Base-by-base conservation (phyloP, 2,329 filamentous ascomycete species). In the Talaromyces sp. region DNA sequence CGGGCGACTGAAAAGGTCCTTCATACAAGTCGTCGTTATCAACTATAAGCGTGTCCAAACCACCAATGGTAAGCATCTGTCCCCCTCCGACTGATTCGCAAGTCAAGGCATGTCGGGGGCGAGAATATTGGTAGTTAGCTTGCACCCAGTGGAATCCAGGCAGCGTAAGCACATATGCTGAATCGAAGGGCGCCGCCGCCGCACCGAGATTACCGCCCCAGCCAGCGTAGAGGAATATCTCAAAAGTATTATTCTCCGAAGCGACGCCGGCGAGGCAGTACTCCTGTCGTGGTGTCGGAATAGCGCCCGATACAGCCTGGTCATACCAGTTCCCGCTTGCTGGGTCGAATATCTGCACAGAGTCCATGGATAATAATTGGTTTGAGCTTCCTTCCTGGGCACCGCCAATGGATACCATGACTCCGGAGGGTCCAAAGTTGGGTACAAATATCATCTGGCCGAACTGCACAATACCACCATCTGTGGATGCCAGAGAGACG, bases 211-310 rank as follows among this genome's bases (percentile, higher is more conserved):
- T 9, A 7, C 17, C 8, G 14, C n/a, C 52, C 52, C 52, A 32
- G 29, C 52, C 52, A 38, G 52, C 52, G n/a, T 55, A 55, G 19
- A 55, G 27, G 9, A 55, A 55, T 55, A 55, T 55, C 52, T 55
- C 52, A 21, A 21, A 55, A 8, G 52, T 55, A 21, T 9, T 55
- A 24, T 55, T 31, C 3, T 55, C 52, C 52, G 52, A 55, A 14
- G 52, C 52, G 27, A 55, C 52, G 4, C 52, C 52, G 29, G 52
- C n/a, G 29, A 55, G 52, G 29, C 52, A 55, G n/a, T 21, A 55
- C 29, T 55, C 52, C 52, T 55, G 2, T 35, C 52, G 29, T 5
- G 14, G 17, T 55, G 21, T n/a, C 7, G 52, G 52, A 14, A 21
- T 19, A 21, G 5, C 27, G 17, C 52, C 52, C 32, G 52, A 3